These are phyloP conservation scores for Cynanchum wilfordii DNA, from an alignment of 257 asterid genomes.

Conservation along the genomic window DNA sequence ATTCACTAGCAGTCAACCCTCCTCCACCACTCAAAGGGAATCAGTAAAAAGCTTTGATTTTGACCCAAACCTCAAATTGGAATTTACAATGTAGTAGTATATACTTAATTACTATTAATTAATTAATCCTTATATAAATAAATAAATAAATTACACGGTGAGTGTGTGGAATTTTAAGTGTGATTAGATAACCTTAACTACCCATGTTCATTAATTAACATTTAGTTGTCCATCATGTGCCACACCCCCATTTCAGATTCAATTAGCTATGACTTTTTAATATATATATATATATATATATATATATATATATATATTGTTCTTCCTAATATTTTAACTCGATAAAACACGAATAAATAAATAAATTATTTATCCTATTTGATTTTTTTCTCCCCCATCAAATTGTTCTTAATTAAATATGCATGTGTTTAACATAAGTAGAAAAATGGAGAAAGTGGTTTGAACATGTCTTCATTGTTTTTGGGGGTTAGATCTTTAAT, in stretches of 20 bases:
- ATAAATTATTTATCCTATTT: not conserved
- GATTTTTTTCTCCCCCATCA: not conserved
- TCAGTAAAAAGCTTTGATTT: not conserved
- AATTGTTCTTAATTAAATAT: not conserved
- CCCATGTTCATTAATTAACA: slow-evolving; percentile 24
- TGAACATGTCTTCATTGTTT: slow-evolving; percentile 24
- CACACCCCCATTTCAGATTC: slow-evolving; percentile 7
- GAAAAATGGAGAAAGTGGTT: slow-evolving; percentile 21
- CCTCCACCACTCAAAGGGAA: not conserved
- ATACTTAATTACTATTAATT: too few relatives aligned
- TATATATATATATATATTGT: too few relatives aligned
- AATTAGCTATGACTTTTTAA: not conserved
- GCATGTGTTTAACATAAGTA: not conserved
- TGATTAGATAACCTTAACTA: slow-evolving; percentile 10
- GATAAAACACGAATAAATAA: too few relatives aligned
- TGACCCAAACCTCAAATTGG: not conserved
- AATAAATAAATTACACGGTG: too few relatives aligned
- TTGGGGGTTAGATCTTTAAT: not conserved
- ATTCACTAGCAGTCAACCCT: not conserved
- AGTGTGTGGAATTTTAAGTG: slow-evolving; percentile 11
- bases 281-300: too few relatives aligned
- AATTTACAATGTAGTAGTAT: not conserved
- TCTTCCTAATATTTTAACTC: too few relatives aligned
- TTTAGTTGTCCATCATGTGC: slow-evolving; percentile 19
- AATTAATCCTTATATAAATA: not conserved